Percentiles rank a stretch among this genome's conserved stretches.
Evolutionary conservation across 2,329 filamentous ascomycete species (phyloP).

Genomic region (Chaetomiaceae sp.): DNA sequence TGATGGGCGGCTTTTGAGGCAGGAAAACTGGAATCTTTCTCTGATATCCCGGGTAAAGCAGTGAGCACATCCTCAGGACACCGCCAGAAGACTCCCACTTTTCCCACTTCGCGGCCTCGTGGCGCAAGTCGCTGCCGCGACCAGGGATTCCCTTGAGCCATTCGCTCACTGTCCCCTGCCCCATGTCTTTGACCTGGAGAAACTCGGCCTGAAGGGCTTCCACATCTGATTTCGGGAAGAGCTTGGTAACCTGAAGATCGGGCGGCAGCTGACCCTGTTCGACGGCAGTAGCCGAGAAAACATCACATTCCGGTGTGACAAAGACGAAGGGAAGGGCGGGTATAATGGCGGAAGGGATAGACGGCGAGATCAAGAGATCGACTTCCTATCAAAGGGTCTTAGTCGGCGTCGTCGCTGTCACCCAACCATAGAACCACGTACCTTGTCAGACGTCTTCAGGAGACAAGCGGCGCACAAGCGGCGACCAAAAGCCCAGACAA

Average conservation of each 20-base stretch:
- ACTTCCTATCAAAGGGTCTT: conserved; percentile 53
- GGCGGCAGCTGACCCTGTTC: conserved; percentile 46
- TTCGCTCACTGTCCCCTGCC: conserved; percentile 65
- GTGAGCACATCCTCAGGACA: conserved; percentile 34
- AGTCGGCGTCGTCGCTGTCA: conserved; percentile 16
- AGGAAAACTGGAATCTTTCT: not conserved
- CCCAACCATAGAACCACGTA: conserved; percentile 35
- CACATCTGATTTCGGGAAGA: conserved; percentile 61
- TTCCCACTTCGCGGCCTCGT: conserved; percentile 67
- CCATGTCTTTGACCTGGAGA: conserved; percentile 58
- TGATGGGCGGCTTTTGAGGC: not conserved
- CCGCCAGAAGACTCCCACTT: conserved; percentile 58
- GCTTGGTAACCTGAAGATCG: conserved; percentile 55
- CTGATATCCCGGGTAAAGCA: conserved; percentile 21
- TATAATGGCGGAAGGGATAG: conserved; percentile 56
- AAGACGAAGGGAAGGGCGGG: conserved; percentile 67
- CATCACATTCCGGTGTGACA: conserved; percentile 56
- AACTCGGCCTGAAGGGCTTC: conserved; percentile 60
- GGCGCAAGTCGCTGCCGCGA: conserved; percentile 56
- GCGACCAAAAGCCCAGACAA: conserved; percentile 68
- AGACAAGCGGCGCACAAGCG: conserved; percentile 66
- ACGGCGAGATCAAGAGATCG: conserved; percentile 60
- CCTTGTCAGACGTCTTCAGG: conserved; percentile 57
- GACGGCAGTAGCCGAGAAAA: conserved; percentile 53
- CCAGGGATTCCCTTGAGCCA: conserved; percentile 72